Evolutionary conservation across 305 asterid species (phyloP).

Genomic region (Fraxinus greggii): DNA sequence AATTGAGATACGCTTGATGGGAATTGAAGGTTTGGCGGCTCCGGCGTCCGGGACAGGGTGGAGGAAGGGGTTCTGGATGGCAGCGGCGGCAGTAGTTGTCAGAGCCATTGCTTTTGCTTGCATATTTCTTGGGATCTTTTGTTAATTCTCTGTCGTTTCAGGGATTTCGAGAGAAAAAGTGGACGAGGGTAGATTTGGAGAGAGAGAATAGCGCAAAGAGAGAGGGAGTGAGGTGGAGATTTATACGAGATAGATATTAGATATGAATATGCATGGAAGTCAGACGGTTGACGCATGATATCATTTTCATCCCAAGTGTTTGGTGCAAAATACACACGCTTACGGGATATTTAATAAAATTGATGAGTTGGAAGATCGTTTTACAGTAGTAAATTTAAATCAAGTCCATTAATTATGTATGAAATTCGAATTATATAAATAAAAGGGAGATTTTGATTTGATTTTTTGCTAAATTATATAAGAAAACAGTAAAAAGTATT

Average conservation of each 20-base stretch:
- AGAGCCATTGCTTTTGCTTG: constrained; percentile 34
- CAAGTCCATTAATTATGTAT: too few relatives aligned
- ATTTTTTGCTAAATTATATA: too few relatives aligned
- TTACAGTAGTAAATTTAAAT: too few relatives aligned
- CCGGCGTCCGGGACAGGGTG: constrained; percentile 19
- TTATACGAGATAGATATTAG: not conserved
- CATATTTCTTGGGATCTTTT: constrained; percentile 4
- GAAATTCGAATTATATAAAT: too few relatives aligned
- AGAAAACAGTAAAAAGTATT: too few relatives aligned
- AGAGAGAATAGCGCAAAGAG: not conserved
- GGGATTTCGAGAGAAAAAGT: not conserved
- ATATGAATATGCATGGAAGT: not conserved
- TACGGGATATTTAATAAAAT: too few relatives aligned
- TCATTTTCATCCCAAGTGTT: too few relatives aligned
- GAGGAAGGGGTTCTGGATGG: constrained; percentile 10
- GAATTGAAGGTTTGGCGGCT: constrained; percentile 9
- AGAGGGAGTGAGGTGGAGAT: not conserved
- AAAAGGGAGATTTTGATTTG: too few relatives aligned
- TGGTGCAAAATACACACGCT: too few relatives aligned
- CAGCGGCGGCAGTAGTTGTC: constrained; percentile 22
- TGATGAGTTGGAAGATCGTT: too few relatives aligned
- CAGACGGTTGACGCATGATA: not conserved
- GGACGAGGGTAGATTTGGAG: not conserved
- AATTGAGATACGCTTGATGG: constrained; percentile 24
- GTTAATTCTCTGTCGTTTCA: not conserved